Base-by-base conservation (phyloP, 2,329 filamentous ascomycete genomes). In the Beauveria asiatica region DNA sequence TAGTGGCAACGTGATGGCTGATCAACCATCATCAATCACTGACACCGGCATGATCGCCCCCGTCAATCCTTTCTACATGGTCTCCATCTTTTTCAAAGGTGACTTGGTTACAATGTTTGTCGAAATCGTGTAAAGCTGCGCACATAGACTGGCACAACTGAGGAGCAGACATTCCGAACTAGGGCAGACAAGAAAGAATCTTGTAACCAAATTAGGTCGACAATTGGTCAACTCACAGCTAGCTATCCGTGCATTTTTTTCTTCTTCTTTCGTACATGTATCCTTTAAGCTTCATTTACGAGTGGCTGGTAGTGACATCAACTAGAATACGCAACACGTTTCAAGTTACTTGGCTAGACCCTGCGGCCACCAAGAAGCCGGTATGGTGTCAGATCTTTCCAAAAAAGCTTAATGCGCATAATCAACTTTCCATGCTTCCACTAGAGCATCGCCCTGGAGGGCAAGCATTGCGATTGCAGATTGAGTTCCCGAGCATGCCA, bases 1-100 rank as follows among this genome's bases (percentile, higher is more conserved):
- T 33, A 39, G 54, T 57, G 54, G 54, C 54, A 57, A 57, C 23
- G 13, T 46, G 48, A 23, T n/a, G 17, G 27, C 37, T 57, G 42
- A 57, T 25, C 54, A 57, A 30, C 30, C 54, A 49, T 57, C 55
- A 50, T 57, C 45, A 42, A 57, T 57, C 55, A 57, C 45, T 33
- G 41, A 50, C 45, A 25, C 30, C 55, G 45, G 45, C 45, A 57
- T 50, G 55, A 57, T 57, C 55, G 33, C 21, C 46, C 25, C 55
- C 55, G 55, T 23, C 46, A 57, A 57, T 57, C 45, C 46, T 37
- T 50, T 50, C 44, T 19, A 6, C 48, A 30, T 39, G 6, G 30
- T 39, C 54, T 21, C 55, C 55, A 57, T 57, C 45, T 57, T 50
- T 46, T 56, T 23, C n/a, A 19, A 10, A 23, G 30, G 9, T 33